These are phyloP conservation scores for Ustilago sp. DNA, from an alignment of 1,284 basidiomycete genomes.

Conservation along the genomic window DNA sequence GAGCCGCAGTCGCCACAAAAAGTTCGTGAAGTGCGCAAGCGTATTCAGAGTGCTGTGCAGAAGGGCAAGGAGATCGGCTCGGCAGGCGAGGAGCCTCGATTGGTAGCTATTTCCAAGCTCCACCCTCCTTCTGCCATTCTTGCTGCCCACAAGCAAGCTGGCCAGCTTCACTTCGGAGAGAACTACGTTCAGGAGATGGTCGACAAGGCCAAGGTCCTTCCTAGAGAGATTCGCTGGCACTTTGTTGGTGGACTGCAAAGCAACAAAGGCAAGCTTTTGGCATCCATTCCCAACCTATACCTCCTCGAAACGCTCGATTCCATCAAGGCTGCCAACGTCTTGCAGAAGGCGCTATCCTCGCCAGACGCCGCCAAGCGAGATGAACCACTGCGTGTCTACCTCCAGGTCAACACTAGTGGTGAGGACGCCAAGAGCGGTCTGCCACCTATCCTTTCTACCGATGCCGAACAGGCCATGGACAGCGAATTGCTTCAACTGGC, in stretches of 20 bases:
- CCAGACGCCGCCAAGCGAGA: slow-evolving; percentile 70
- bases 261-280: slow-evolving; percentile 92
- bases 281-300: slow-evolving; percentile 87
- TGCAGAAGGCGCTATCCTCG: slow-evolving; percentile 81
- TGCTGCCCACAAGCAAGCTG: slow-evolving; percentile 72
- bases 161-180: slow-evolving; percentile 93
- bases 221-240: slow-evolving; percentile 79
- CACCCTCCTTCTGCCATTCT: slow-evolving; percentile 89
- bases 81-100: slow-evolving; percentile 68
- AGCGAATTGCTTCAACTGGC: slow-evolving; percentile 76
- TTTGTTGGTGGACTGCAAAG: slow-evolving; percentile 95
- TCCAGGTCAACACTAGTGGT: slow-evolving; percentile 94
- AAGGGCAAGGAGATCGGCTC: slow-evolving; percentile 45
- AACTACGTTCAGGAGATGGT: slow-evolving; percentile 96
- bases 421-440: slow-evolving; percentile 92
- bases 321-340: slow-evolving; percentile 81
- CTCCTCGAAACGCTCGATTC: slow-evolving; percentile 92
- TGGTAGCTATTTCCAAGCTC: slow-evolving; percentile 94
- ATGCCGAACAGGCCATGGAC: slow-evolving; percentile 48
- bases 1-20: slow-evolving; percentile 32
- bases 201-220: slow-evolving; percentile 74
- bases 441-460: slow-evolving; percentile 72
- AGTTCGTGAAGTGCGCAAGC: slow-evolving; percentile 41
- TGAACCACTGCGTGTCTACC: slow-evolving; percentile 79
- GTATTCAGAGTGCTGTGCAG: slow-evolving; percentile 39